phyloP scores from a whole-genome alignment of 768 basidiomycete genomes.

The Xerocomellus intermedius region DNA sequence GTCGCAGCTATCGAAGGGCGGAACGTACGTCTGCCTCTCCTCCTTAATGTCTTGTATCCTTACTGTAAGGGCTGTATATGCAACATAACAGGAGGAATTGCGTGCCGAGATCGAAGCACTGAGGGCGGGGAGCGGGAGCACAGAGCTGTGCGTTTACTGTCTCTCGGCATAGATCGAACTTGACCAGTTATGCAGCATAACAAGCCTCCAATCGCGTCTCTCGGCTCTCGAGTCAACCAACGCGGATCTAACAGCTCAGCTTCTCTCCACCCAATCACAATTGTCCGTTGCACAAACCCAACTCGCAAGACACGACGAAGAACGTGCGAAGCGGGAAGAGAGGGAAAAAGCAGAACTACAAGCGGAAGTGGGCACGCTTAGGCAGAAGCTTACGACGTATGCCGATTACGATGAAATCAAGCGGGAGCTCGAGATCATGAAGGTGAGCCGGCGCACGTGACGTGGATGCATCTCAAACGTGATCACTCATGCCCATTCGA shows the following conservation, averaged over 20 bases:
- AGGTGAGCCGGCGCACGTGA: slow-evolving; percentile 48
- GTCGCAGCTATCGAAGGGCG: slow-evolving; percentile 90
- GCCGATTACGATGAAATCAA: slow-evolving; percentile 96
- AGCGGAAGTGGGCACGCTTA: slow-evolving; percentile 67
- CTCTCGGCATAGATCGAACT: background rate
- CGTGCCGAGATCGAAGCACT: slow-evolving; percentile 93
- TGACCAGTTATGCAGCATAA: slow-evolving; percentile 16
- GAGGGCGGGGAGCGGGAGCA: slow-evolving; percentile 71
- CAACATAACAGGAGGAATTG: slow-evolving; percentile 69
- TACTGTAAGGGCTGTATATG: background rate
- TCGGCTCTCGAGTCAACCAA: slow-evolving; percentile 65
- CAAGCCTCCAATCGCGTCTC: slow-evolving; percentile 65
- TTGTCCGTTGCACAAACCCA: slow-evolving; percentile 17
- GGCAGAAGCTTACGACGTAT: slow-evolving; percentile 66
- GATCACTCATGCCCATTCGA: background rate
- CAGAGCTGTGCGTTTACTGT: slow-evolving; percentile 54
- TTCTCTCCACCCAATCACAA: slow-evolving; percentile 19
- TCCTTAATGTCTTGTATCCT: background rate
- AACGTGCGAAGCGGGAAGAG: slow-evolving; percentile 15
- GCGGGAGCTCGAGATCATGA: slow-evolving; percentile 97
- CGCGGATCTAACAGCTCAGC: slow-evolving; percentile 12
- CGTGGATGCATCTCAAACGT: background rate
- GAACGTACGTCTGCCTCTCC: slow-evolving; percentile 55
- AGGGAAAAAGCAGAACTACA: slow-evolving; percentile 37
- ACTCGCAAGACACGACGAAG: slow-evolving; percentile 16